phyloP scores from a whole-genome alignment of 2,329 filamentous ascomycete species.

The Cercospora sojina region DNA sequence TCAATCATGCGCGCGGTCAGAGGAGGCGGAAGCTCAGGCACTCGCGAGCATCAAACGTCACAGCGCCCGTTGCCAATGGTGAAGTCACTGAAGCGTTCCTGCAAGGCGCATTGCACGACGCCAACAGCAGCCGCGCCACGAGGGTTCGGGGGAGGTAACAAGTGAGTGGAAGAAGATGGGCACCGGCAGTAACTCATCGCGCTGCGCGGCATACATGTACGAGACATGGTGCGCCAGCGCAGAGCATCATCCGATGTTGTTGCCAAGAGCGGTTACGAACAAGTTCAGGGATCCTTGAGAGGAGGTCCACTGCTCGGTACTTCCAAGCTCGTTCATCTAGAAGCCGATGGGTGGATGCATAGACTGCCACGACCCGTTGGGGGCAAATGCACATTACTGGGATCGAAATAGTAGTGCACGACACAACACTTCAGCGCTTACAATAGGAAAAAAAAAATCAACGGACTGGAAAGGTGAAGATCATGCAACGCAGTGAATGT shows the following conservation, averaged over 20 bases:
- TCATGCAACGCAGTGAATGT: neutral
- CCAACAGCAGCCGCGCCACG: constrained; percentile 1
- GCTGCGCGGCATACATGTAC: neutral
- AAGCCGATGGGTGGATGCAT: neutral
- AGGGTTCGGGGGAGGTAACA: neutral
- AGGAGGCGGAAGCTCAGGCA: neutral
- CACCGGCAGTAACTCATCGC: neutral
- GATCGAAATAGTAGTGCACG: neutral
- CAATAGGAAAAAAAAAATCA: neutral
- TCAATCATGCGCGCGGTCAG: neutral
- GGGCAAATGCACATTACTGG: neutral
- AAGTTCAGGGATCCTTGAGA: neutral
- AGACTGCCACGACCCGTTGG: neutral
- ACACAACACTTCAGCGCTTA: neutral
- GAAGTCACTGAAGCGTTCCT: constrained; percentile 1
- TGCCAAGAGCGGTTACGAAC: neutral
- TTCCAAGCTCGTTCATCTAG: neutral
- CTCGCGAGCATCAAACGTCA: neutral
- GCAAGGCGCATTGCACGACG: neutral
- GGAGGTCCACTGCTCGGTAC: neutral
- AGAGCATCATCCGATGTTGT: neutral
- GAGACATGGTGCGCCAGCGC: neutral
- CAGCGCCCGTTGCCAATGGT: neutral
- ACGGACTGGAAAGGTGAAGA: neutral
- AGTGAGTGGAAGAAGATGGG: neutral